Evolutionary conservation across 129 eudicot species (phyloP).

Genomic region (Helianthus tuberosus): DNA sequence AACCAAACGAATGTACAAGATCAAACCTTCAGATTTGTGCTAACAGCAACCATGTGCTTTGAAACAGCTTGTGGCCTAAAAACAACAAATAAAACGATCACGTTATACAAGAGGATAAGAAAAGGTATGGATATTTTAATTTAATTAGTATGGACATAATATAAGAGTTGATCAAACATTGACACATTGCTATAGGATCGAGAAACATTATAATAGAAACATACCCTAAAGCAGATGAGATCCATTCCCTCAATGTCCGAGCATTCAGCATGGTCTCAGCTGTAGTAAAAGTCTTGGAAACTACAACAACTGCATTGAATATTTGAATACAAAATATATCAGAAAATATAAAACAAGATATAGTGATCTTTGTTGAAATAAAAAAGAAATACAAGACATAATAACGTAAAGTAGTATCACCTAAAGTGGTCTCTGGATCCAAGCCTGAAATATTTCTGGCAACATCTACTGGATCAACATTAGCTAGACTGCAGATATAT

Average conservation of each 20-base stretch:
- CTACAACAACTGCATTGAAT: constrained; percentile 80
- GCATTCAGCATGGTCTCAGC: constrained; percentile 99
- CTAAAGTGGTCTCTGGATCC: constrained; percentile 94
- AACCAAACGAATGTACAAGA: not conserved
- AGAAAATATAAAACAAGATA: not conserved
- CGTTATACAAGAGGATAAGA: not conserved
- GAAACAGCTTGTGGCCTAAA: constrained; percentile 90
- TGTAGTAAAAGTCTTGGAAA: constrained; percentile 96
- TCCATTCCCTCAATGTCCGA: constrained; percentile 96
- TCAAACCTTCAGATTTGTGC: constrained; percentile 86
- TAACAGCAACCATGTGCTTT: constrained; percentile 99
- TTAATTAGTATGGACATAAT: not conserved
- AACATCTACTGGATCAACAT: constrained; percentile 97
- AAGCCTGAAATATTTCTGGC: constrained; percentile 88
- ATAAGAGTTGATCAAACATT: not conserved
- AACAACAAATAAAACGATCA: constrained; percentile 21
- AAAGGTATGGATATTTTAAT: not conserved
- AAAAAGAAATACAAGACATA: constrained; percentile 1
- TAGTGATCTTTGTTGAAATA: not conserved
- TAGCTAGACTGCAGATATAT: constrained; percentile 72
- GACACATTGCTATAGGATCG: not conserved
- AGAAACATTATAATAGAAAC: not conserved
- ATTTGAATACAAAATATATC: constrained; percentile 6
- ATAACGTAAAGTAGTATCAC: constrained; percentile 21
- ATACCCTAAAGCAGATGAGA: constrained; percentile 89